phyloP scores from a whole-genome alignment of 768 basidiomycete genomes.

The Roridomyces roridus region DNA sequence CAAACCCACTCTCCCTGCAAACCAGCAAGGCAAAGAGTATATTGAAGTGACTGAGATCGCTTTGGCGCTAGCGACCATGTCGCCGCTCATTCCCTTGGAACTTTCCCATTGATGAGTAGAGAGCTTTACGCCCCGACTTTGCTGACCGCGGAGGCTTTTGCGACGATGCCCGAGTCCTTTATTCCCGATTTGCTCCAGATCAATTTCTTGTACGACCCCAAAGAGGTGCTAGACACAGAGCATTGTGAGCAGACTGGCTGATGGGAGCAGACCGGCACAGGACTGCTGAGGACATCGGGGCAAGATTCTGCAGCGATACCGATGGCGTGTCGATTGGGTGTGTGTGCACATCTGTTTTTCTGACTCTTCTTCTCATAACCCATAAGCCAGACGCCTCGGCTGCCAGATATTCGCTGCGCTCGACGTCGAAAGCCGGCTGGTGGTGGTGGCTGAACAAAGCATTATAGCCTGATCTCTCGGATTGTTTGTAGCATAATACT shows the following conservation, averaged over 20 bases:
- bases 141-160: too few species aligned
- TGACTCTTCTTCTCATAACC: not conserved
- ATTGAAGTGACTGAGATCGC: too few species aligned
- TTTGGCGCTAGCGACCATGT: too few species aligned
- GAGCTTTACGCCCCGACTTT: too few species aligned
- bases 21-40: too few species aligned
- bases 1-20: too few species aligned
- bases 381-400: constrained; percentile 65
- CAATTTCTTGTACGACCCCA: too few species aligned
- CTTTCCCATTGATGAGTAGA: too few species aligned
- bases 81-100: too few species aligned
- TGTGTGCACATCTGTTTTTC: constrained; percentile 24
- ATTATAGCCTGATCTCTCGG: constrained; percentile 49
- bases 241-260: not conserved
- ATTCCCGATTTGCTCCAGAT: too few species aligned
- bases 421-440: constrained; percentile 53
- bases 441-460: constrained; percentile 66
- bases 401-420: constrained; percentile 71
- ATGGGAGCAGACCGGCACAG: constrained; percentile 51
- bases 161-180: too few species aligned
- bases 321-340: constrained; percentile 86
- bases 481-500: not conserved
- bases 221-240: too few species aligned
- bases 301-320: constrained; percentile 68
- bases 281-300: constrained; percentile 65